A percentile compares a stretch with the other conserved stretches of the same genome.
These are phyloP conservation scores for Candolleomyces efflorescens DNA, from an alignment of 768 basidiomycete species.

Conservation along the genomic window DNA sequence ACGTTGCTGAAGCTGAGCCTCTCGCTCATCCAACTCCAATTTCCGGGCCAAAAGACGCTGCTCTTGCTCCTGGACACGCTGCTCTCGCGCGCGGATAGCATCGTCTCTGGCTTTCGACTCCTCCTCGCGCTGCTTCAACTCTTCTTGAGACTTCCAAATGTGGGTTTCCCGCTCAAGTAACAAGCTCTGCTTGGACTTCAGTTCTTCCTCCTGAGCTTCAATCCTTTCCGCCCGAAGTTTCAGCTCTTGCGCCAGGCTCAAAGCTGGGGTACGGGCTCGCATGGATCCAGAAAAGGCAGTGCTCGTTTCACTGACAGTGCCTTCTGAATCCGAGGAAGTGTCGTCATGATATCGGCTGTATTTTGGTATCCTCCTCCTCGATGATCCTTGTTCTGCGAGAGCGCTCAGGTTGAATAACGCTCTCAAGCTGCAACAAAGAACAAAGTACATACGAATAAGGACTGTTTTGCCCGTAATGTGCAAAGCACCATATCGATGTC, in stretches of 20 bases:
- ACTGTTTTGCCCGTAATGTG: not conserved
- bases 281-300: not conserved
- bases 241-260: not conserved
- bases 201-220: not conserved
- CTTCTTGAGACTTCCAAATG: not conserved
- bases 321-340: too few relatives aligned
- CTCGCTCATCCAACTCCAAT: not conserved
- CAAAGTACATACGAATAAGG: not conserved
- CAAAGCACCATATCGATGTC: not conserved
- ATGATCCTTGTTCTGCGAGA: not conserved
- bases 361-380: not conserved
- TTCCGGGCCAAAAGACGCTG: not conserved
- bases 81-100: not conserved
- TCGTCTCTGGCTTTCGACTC: not conserved
- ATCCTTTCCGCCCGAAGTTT: not conserved
- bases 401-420: not conserved
- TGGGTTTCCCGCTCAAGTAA: not conserved
- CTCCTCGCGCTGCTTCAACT: not conserved
- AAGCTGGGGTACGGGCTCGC: not conserved
- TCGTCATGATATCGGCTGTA: conserved; percentile 3
- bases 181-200: not conserved
- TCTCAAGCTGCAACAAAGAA: not conserved
- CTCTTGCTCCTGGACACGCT: not conserved
- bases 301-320: too few relatives aligned
- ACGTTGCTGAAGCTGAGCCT: not conserved